Conservation (phyloP, 129 eudicot genomes). For the Flaveria linearis region DNA sequence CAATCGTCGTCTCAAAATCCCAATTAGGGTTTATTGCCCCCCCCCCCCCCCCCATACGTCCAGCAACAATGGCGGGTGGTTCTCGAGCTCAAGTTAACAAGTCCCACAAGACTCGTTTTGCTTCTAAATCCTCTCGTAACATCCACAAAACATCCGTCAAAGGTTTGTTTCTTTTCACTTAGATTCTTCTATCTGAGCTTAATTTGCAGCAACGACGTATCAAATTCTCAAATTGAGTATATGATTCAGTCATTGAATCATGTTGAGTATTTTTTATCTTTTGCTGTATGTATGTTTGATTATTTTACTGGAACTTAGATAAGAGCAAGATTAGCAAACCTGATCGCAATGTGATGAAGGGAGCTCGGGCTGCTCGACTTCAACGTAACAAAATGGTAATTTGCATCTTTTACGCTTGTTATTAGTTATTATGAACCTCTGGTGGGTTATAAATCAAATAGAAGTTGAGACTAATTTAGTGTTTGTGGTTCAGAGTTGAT, state of each 20-base stretch:
- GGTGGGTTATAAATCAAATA: not conserved
- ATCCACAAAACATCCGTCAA: conserved; percentile 68
- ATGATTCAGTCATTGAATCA: not conserved
- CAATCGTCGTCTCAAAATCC: conserved; percentile 8
- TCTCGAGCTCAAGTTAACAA: conserved; percentile 77
- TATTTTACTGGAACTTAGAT: conserved; percentile 41
- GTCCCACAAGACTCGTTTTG: conserved; percentile 81
- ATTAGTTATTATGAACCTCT: not conserved
- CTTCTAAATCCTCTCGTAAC: conserved; percentile 88
- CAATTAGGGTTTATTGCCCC: conserved; percentile 40
- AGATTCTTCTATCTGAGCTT: not conserved
- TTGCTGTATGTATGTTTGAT: conserved; percentile 2
- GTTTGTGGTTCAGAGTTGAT: too few relatives aligned
- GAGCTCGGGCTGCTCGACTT: conserved; percentile 78
- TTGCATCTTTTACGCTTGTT: not conserved
- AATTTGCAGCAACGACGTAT: not conserved
- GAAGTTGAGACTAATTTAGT: not conserved
- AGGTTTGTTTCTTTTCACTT: conserved; percentile 40
- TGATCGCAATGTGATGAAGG: conserved; percentile 58
- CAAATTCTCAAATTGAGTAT: not conserved
- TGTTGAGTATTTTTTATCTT: not conserved
- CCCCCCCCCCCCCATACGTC: not conserved
- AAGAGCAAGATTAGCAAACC: conserved; percentile 60
- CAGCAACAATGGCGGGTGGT: conserved; percentile 63
- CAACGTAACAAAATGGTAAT: conserved; percentile 83